Conservation (phyloP, 2,329 filamentous ascomycete genomes). For the Akanthomyces uredinophilus region DNA sequence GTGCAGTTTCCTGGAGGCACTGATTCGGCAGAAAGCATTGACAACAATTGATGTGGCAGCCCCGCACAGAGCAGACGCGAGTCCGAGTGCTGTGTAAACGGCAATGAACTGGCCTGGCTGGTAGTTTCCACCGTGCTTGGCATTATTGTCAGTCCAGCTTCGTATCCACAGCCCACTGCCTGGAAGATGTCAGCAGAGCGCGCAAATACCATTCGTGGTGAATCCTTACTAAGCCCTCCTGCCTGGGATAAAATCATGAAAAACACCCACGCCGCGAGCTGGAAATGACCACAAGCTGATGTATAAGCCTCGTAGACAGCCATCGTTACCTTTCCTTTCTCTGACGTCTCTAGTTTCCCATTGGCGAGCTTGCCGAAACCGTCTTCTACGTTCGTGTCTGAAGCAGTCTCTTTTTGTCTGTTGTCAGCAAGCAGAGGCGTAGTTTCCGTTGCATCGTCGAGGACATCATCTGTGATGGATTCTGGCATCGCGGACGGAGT, state of each 20-base stretch:
- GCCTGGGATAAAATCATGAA: slow-evolving; percentile 72
- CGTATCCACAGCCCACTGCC: slow-evolving; percentile 82
- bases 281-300: slow-evolving; percentile 75
- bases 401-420: slow-evolving; percentile 38
- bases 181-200: slow-evolving; percentile 25
- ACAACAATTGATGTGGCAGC: slow-evolving; percentile 82
- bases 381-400: slow-evolving; percentile 67
- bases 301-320: slow-evolving; percentile 80
- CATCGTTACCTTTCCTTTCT: slow-evolving; percentile 94
- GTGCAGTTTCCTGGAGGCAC: slow-evolving; percentile 86
- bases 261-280: slow-evolving; percentile 69
- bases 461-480: slow-evolving; percentile 62
- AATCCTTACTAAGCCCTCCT: slow-evolving; percentile 61
- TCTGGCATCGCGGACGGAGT: slow-evolving; percentile 45
- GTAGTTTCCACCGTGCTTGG: slow-evolving; percentile 57
- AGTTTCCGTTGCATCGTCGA: slow-evolving; percentile 77
- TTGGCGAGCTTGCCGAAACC: slow-evolving; percentile 63
- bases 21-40: slow-evolving; percentile 95
- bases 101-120: slow-evolving; percentile 78
- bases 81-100: slow-evolving; percentile 82
- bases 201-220: slow-evolving; percentile 10
- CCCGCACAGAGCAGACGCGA: slow-evolving; percentile 71
- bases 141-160: slow-evolving; percentile 74
- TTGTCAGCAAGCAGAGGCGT: slow-evolving; percentile 76
- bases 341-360: slow-evolving; percentile 72